Base-by-base conservation (phyloP, 768 basidiomycete genomes). In the Lyophyllum decastes region DNA sequence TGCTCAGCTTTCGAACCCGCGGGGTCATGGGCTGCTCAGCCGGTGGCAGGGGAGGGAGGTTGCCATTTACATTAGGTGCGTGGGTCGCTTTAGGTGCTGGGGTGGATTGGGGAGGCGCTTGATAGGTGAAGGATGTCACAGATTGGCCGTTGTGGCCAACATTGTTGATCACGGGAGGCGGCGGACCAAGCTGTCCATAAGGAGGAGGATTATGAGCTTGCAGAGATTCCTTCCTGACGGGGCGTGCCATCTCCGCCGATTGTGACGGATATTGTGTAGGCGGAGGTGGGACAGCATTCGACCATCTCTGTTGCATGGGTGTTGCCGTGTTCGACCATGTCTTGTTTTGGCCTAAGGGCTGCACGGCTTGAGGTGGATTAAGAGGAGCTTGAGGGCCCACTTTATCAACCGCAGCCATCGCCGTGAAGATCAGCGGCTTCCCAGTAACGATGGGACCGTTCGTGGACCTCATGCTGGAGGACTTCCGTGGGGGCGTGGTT, bases 351-450 rank as follows among this genome's bases (percentile, higher is more conserved):
- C 22, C 38, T 17, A 41, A 40, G 24, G 35, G 52, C 0, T 35
- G 49, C 4, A 33, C 19, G n/a, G 34, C n/a, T 9, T 43, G 35
- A 2, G 11, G 40, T 24, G 46, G 41, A 40, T 43, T 44, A 41
- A 10, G 47, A 43, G 49, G 53, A 19, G 46, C 47, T 56, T 22
- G 58, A n/a, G 50, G 60, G 55, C 34, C 58, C 49, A 51, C 57
- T 50, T 71, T 65, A 26, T 66, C 67, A 6, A 65, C 55, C n/a
- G 70, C 52, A 12, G 76, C 73, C 79, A 82, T 84, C 3, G 86
- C 83, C 6, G 85, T 69, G 55, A 89, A 89, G 30, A 90, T 89
- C 22, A 85, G 75, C 1, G 88, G 86, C 21, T 82, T 83, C 19
- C 80, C 82, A 55, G 73, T 76, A 60, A 59, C 62, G 26, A 65